Percentiles rank a stretch among this genome's conserved stretches.
phyloP scores from a whole-genome alignment of 345 rosid species.

The Hevea brasiliensis region DNA sequence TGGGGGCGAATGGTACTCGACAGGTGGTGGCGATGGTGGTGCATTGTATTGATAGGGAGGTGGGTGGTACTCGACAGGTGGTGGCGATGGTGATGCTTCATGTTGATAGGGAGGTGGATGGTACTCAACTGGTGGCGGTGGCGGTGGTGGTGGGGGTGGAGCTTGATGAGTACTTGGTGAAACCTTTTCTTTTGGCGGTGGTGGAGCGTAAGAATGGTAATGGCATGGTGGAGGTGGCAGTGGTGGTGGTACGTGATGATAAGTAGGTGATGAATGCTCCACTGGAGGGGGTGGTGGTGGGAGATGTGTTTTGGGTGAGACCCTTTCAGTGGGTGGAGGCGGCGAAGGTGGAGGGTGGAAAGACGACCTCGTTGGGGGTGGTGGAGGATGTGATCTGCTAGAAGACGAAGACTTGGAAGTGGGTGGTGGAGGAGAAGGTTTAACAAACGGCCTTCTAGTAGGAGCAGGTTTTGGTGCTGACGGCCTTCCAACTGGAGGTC shows the following conservation, averaged over 20 bases:
- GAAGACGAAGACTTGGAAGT: conserved; percentile 48
- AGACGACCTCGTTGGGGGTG: conserved; percentile 35
- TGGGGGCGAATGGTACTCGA: conserved; percentile 9
- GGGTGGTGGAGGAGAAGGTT: conserved; percentile 39
- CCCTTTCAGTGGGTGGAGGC: conserved; percentile 29
- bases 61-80: conserved; percentile 11
- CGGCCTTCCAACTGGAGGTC: conserved; percentile 35
- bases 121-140: background rate
- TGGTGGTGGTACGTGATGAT: conserved; percentile 7
- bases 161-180: conserved; percentile 37
- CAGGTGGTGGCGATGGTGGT: conserved; percentile 30
- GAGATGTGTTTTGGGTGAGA: conserved; percentile 33
- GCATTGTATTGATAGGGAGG: conserved; percentile 28
- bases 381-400: conserved; percentile 42
- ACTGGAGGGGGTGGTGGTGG: conserved; percentile 29
- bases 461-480: conserved; percentile 34
- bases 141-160: conserved; percentile 26
- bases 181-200: conserved; percentile 43
- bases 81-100: conserved; percentile 16
- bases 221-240: conserved; percentile 23
- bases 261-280: conserved; percentile 16
- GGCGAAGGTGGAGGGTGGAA: conserved; percentile 30
- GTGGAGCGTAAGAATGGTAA: conserved; percentile 38
- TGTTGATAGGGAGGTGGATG: conserved; percentile 8
- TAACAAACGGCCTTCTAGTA: conserved; percentile 1